A percentile compares a stretch with the other conserved stretches of the same genome.
Conservation (phyloP, 495 filamentous ascomycete species). For the Penicillium ochrochloron region DNA sequence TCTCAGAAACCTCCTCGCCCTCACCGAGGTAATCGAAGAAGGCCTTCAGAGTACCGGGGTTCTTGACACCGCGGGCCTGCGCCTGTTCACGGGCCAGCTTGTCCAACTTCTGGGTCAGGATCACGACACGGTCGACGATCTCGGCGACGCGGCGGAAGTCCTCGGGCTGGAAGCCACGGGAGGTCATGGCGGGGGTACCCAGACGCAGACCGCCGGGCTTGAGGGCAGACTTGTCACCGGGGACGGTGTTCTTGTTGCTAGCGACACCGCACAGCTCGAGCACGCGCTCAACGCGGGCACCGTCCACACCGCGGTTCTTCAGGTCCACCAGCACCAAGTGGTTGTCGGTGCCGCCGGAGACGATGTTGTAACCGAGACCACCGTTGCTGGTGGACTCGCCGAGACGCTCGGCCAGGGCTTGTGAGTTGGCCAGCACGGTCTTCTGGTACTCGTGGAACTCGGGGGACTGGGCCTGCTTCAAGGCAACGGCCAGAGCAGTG, state of each 20-base stretch:
- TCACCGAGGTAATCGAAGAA: constrained; percentile 84
- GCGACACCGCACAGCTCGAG: constrained; percentile 94
- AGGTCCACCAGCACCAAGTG: constrained; percentile 95
- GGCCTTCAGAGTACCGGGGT: constrained; percentile 75
- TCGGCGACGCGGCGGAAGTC: constrained; percentile 92
- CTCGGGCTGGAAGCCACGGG: constrained; percentile 81
- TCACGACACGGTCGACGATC: constrained; percentile 90
- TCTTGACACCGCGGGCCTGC: constrained; percentile 75
- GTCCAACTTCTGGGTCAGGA: constrained; percentile 80
- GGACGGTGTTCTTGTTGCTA: constrained; percentile 98
- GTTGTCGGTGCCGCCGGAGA: constrained; percentile 94
- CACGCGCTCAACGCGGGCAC: constrained; percentile 91
- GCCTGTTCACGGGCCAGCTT: constrained; percentile 78
- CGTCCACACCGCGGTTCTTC: constrained; percentile 87
- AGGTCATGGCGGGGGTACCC: constrained; percentile 97
- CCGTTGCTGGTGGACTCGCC: constrained; percentile 72
- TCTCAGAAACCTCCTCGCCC: constrained; percentile 82
- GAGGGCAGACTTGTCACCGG: constrained; percentile 90
- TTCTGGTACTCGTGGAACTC: constrained; percentile 91
- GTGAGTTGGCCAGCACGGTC: constrained; percentile 83
- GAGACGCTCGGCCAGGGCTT: constrained; percentile 78
- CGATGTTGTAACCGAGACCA: constrained; percentile 85
- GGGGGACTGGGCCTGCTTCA: constrained; percentile 88
- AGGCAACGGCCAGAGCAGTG: constrained; percentile 88
- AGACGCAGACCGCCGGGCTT: constrained; percentile 90